Evolutionary conservation across 208 protist species (phyloP).

Genomic region (Leishmania major): DNA sequence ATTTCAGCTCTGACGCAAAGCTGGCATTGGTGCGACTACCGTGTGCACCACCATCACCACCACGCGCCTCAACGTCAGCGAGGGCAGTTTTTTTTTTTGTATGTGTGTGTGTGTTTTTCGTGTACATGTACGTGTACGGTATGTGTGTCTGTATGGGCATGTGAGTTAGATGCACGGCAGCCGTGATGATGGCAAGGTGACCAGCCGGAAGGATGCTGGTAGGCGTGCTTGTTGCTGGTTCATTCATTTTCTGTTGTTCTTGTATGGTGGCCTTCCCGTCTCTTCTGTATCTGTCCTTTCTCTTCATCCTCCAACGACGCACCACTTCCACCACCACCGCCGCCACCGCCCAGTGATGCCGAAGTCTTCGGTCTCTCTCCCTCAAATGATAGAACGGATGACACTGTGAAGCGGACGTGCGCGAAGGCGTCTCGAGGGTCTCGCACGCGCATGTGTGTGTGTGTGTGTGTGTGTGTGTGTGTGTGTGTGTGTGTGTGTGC

Average conservation of each 20-base stretch:
- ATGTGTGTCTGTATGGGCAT: slow-evolving; percentile 14
- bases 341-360: not conserved
- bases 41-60: not conserved
- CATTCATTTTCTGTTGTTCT: not conserved
- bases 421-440: not conserved
- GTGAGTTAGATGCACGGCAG: not conserved
- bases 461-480: no score
- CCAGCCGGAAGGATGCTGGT: not conserved
- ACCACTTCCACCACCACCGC: not conserved
- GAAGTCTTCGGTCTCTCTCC: not conserved
- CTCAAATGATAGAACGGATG: not conserved
- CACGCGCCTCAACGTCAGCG: not conserved
- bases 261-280: not conserved
- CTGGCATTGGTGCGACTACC: not conserved
- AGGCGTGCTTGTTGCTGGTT: not conserved
- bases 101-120: not conserved
- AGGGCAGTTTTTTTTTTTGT: not conserved
- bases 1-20: not conserved
- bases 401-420: not conserved
- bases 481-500: not conserved
- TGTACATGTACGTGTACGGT: slow-evolving; percentile 16
- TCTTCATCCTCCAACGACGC: no score
- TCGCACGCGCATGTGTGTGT: no score
- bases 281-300: slow-evolving; percentile 6
- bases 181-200: not conserved